These are phyloP conservation scores for Monosporascus sp. DNA, from an alignment of 2,329 filamentous ascomycete genomes.

Conservation along the genomic window DNA sequence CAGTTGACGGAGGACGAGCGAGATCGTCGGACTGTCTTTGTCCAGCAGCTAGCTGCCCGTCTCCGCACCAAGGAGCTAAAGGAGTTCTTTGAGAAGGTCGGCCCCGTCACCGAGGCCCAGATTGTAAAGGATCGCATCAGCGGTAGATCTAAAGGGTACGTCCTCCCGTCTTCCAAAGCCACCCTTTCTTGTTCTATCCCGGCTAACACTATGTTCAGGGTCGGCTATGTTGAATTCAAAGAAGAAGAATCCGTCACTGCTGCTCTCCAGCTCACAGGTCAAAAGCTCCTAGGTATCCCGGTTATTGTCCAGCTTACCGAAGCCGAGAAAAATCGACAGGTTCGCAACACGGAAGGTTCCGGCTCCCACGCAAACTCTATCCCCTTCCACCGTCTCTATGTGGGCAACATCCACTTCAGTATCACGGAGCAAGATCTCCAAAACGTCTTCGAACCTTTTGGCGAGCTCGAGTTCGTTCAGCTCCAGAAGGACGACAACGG, in stretches of 20 bases:
- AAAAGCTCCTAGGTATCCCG: slow-evolving; percentile 96
- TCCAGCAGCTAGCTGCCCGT: slow-evolving; percentile 94
- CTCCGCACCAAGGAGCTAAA: slow-evolving; percentile 89
- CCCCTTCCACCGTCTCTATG: slow-evolving; percentile 96
- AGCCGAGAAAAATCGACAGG: slow-evolving; percentile 98
- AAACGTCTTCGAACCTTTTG: slow-evolving; percentile 96
- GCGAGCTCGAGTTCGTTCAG: slow-evolving; percentile 95
- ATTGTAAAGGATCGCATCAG: slow-evolving; percentile 98
- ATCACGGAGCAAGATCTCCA: slow-evolving; percentile 94
- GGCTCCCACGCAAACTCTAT: slow-evolving; percentile 73
- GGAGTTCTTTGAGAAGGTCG: slow-evolving; percentile 91
- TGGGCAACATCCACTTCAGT: slow-evolving; percentile 99
- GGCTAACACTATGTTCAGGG: slow-evolving; percentile 51
- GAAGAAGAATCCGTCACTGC: slow-evolving; percentile 88
- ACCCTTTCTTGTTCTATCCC: not conserved
- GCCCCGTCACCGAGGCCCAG: slow-evolving; percentile 92
- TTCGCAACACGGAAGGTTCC: slow-evolving; percentile 69
- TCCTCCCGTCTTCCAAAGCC: not conserved
- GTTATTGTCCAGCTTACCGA: slow-evolving; percentile 98
- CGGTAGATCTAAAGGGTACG: slow-evolving; percentile 94
- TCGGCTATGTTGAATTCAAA: slow-evolving; percentile 99
- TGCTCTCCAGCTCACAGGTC: slow-evolving; percentile 96
- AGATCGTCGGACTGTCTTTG: slow-evolving; percentile 94
- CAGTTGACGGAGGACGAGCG: slow-evolving; percentile 90
- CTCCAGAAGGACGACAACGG: slow-evolving; percentile 92